Percentiles rank a stretch among this genome's conserved stretches.
Conservation (phyloP, 345 rosid genomes). For the Pseudoturritis turrita region DNA sequence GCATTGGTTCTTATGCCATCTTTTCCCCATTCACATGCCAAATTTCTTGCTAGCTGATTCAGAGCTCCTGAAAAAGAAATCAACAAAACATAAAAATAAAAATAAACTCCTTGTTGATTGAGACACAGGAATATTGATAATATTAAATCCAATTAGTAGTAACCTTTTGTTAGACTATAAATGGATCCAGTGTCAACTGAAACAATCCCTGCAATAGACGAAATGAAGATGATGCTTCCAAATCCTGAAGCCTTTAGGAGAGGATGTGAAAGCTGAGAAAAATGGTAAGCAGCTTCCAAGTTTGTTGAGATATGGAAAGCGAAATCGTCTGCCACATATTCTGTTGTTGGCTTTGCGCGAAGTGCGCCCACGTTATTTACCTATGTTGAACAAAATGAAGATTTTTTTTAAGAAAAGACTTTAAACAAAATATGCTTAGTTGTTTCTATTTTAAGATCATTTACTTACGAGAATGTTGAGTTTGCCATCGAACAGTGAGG, state of each 20-base stretch:
- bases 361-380: background rate
- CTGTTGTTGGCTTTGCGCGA: background rate
- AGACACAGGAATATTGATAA: too few relatives aligned
- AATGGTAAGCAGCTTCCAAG: constrained; percentile 14
- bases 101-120: background rate
- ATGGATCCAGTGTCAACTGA: constrained; percentile 8
- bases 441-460: background rate
- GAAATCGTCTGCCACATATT: background rate
- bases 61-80: background rate
- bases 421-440: background rate
- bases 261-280: constrained; percentile 22
- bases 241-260: constrained; percentile 3
- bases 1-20: constrained; percentile 2
- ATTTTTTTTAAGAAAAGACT: background rate
- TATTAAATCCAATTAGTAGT: too few relatives aligned
- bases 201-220: constrained; percentile 10
- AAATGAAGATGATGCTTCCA: constrained; percentile 13
- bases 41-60: constrained; percentile 5
- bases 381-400: background rate
- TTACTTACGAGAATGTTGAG: constrained; percentile 15
- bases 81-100: background rate
- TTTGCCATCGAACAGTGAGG: background rate
- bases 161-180: constrained; percentile 18
- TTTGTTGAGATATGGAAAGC: constrained; percentile 4
- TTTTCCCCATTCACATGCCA: constrained; percentile 22